phyloP scores from a whole-genome alignment of 768 basidiomycete genomes.

The Suillus variegatus region DNA sequence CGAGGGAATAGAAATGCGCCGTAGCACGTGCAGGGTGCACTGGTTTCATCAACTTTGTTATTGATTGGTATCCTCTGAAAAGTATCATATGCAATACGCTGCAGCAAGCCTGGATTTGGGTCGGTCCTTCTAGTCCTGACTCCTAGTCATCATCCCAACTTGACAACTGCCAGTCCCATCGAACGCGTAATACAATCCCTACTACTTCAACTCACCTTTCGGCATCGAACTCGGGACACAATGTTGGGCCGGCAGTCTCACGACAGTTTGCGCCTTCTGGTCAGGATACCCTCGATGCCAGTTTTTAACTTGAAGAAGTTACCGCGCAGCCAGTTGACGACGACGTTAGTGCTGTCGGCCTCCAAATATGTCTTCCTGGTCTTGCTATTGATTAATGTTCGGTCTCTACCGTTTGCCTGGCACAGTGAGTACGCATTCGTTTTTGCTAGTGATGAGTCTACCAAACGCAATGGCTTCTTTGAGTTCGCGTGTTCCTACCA shows the following conservation, averaged over 20 bases:
- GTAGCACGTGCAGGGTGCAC: not conserved
- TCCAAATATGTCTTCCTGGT: slow-evolving; percentile 50
- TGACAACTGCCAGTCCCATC: not conserved
- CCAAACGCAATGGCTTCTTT: not conserved
- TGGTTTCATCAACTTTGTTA: not conserved
- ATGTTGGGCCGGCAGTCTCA: not conserved
- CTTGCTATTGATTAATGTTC: slow-evolving; percentile 57
- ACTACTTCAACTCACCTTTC: not conserved
- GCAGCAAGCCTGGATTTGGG: not conserved
- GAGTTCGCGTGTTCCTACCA: slow-evolving; percentile 58
- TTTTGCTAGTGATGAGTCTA: not conserved
- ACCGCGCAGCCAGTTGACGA: not conserved
- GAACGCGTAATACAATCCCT: not conserved
- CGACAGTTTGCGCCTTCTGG: not conserved
- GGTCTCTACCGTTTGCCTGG: slow-evolving; percentile 68
- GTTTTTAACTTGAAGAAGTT: not conserved
- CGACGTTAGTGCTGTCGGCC: slow-evolving; percentile 11
- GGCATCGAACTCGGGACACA: not conserved
- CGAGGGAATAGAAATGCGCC: not conserved
- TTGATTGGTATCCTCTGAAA: not conserved
- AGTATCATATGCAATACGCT: not conserved
- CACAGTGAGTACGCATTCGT: slow-evolving; percentile 51
- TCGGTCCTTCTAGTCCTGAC: not conserved
- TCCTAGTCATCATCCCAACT: not conserved
- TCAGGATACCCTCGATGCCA: slow-evolving; percentile 3